A percentile compares a stretch with the other conserved stretches of the same genome.
These are phyloP conservation scores for Rhizopogon rudus DNA, from an alignment of 768 basidiomycete genomes.

Conservation along the genomic window DNA sequence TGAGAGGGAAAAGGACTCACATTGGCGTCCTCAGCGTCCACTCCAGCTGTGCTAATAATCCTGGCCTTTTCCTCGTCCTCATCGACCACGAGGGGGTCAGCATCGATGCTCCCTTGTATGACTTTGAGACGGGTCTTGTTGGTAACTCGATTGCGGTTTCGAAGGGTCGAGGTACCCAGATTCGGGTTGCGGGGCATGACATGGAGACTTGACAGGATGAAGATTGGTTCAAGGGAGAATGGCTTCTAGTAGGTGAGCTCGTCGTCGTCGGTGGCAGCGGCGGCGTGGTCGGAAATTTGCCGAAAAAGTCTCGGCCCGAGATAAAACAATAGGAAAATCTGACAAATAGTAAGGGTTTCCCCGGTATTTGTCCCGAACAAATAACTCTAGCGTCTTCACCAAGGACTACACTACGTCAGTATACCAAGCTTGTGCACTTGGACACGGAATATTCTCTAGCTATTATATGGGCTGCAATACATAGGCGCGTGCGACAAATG, in stretches of 20 bases:
- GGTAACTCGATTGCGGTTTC: slow-evolving; percentile 87
- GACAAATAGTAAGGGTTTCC: slow-evolving; percentile 22
- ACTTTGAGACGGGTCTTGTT: slow-evolving; percentile 90
- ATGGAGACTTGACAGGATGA: slow-evolving; percentile 50
- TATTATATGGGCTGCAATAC: slow-evolving; percentile 6
- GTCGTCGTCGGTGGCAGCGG: slow-evolving; percentile 51
- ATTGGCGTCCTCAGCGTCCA: slow-evolving; percentile 91
- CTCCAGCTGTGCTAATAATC: slow-evolving; percentile 78
- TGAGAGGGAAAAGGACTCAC: slow-evolving; percentile 51
- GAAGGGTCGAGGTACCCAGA: slow-evolving; percentile 70
- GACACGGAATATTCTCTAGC: neutral
- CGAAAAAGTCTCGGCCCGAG: slow-evolving; percentile 61
- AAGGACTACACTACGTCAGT: slow-evolving; percentile 20
- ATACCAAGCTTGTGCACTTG: neutral
- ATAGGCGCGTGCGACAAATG: neutral
- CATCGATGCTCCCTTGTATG: slow-evolving; percentile 76
- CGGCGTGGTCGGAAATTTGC: slow-evolving; percentile 57
- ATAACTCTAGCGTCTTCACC: slow-evolving; percentile 9
- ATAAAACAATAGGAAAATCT: slow-evolving; percentile 28
- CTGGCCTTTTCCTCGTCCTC: slow-evolving; percentile 86
- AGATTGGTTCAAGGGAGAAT: slow-evolving; percentile 34
- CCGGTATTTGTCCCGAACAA: slow-evolving; percentile 27
- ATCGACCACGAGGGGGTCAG: slow-evolving; percentile 72
- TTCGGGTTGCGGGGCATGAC: slow-evolving; percentile 84
- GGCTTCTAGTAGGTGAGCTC: slow-evolving; percentile 22